Percentiles rank a stretch among this genome's conserved stretches.
phyloP scores from a whole-genome alignment of 2,329 filamentous ascomycete genomes.

The Microthyrium microscopicum region DNA sequence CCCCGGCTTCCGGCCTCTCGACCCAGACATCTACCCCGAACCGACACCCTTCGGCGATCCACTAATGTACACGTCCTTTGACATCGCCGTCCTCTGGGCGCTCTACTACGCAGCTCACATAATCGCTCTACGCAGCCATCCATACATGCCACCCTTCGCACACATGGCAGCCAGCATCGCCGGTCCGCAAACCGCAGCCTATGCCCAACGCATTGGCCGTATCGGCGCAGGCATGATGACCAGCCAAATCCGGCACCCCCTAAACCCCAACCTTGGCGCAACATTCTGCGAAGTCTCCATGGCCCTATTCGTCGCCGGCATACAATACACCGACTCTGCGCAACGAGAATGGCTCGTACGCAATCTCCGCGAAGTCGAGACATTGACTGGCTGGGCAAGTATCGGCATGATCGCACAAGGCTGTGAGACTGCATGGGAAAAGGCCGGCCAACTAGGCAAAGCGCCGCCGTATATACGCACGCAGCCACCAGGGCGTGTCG shows the following conservation, averaged over 20 bases:
- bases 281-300: slow-evolving; percentile 72
- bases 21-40: slow-evolving; percentile 46
- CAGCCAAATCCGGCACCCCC: slow-evolving; percentile 26
- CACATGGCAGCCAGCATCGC: slow-evolving; percentile 73
- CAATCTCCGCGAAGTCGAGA: slow-evolving; percentile 57
- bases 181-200: slow-evolving; percentile 51
- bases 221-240: slow-evolving; percentile 55
- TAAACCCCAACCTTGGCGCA: slow-evolving; percentile 64
- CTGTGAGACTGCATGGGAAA: slow-evolving; percentile 72
- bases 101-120: slow-evolving; percentile 77
- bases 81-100: slow-evolving; percentile 77
- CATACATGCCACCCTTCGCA: slow-evolving; percentile 77
- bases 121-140: slow-evolving; percentile 65
- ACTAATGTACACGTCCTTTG: slow-evolving; percentile 67
- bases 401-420: slow-evolving; percentile 66
- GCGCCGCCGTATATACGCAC: slow-evolving; percentile 56
- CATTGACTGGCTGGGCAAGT: slow-evolving; percentile 75
- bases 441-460: slow-evolving; percentile 52
- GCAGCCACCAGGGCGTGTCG: slow-evolving; percentile 19
- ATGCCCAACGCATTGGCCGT: slow-evolving; percentile 60
- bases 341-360: slow-evolving; percentile 68
- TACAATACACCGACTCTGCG: slow-evolving; percentile 54
- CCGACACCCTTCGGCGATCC: slow-evolving; percentile 69
- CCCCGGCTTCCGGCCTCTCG: slow-evolving; percentile 59
- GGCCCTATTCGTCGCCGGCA: slow-evolving; percentile 69